These are phyloP conservation scores for Saraca asoca DNA, from an alignment of 331 rosid genomes.

Conservation along the genomic window DNA sequence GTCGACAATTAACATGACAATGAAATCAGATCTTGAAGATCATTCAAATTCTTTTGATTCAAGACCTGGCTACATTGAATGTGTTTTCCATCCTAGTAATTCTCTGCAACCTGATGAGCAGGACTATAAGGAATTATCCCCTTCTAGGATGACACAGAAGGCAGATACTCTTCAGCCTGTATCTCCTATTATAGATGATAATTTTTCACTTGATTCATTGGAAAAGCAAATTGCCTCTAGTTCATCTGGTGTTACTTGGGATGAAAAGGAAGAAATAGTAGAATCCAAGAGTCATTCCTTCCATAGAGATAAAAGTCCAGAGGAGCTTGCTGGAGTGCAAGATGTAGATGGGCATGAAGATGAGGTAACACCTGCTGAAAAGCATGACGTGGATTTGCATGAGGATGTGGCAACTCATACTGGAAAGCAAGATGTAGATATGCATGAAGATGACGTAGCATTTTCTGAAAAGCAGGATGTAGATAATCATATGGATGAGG, in stretches of 20 bases:
- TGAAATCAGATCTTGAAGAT: constrained; percentile 47
- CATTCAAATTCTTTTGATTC: constrained; percentile 71
- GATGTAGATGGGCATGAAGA: constrained; percentile 39
- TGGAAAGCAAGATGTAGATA: constrained; percentile 38
- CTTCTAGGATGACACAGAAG: constrained; percentile 49
- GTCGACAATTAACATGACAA: constrained; percentile 41
- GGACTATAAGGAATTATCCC: constrained; percentile 52
- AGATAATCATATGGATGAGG: constrained; percentile 43
- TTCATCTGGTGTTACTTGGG: constrained; percentile 83
- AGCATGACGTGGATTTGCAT: constrained; percentile 36
- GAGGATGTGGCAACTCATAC: constrained; percentile 31
- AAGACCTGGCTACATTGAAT: constrained; percentile 70
- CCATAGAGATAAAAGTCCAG: constrained; percentile 48
- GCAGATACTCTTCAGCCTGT: constrained; percentile 46
- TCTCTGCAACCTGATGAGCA: constrained; percentile 50
- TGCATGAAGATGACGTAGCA: constrained; percentile 39
- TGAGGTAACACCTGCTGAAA: constrained; percentile 31
- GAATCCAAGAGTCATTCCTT: constrained; percentile 53
- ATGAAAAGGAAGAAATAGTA: constrained; percentile 85
- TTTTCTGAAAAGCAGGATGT: constrained; percentile 31
- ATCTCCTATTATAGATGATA: constrained; percentile 51
- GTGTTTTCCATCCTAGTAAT: constrained; percentile 59
- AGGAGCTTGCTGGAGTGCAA: constrained; percentile 37
- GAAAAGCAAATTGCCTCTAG: constrained; percentile 60
- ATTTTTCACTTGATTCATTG: constrained; percentile 48